Conservation (phyloP, 495 filamentous ascomycete species). For the Trichodelitschia bisporula region DNA sequence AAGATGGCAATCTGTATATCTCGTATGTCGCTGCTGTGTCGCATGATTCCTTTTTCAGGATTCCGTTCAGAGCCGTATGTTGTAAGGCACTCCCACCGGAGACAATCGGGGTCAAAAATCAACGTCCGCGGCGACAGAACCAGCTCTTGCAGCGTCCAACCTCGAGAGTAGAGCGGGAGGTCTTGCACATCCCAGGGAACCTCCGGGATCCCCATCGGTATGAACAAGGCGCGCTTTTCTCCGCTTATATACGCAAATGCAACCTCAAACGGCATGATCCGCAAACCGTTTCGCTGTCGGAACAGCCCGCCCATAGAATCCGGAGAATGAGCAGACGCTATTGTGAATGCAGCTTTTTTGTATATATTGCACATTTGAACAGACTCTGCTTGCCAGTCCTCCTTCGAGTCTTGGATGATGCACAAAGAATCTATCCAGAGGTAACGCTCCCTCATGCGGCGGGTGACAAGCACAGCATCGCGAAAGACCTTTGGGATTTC, state of each 20-base stretch:
- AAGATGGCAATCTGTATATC: too few species aligned
- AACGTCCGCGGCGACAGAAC: background rate
- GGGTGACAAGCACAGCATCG: background rate
- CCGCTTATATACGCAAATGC: background rate
- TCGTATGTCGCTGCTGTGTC: too few species aligned
- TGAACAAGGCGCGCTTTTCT: background rate
- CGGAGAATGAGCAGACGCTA: background rate
- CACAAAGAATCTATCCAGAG: background rate
- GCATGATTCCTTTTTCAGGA: too few species aligned
- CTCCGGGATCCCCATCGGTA: too few species aligned
- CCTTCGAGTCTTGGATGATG: background rate
- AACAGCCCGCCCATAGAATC: background rate
- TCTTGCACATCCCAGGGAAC: background rate
- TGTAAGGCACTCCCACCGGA: constrained; percentile 3
- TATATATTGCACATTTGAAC: background rate
- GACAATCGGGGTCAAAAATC: background rate
- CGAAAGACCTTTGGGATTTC: too few species aligned
- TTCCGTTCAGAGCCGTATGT: too few species aligned
- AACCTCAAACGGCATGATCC: background rate
- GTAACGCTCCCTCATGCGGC: background rate
- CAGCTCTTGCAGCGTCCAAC: constrained; percentile 3
- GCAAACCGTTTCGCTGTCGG: background rate
- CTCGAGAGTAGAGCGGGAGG: background rate
- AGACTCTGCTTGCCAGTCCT: background rate
- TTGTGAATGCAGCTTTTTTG: background rate